These are phyloP conservation scores for Nicotiana sylvestris DNA, from an alignment of 257 asterid genomes.

Conservation along the genomic window DNA sequence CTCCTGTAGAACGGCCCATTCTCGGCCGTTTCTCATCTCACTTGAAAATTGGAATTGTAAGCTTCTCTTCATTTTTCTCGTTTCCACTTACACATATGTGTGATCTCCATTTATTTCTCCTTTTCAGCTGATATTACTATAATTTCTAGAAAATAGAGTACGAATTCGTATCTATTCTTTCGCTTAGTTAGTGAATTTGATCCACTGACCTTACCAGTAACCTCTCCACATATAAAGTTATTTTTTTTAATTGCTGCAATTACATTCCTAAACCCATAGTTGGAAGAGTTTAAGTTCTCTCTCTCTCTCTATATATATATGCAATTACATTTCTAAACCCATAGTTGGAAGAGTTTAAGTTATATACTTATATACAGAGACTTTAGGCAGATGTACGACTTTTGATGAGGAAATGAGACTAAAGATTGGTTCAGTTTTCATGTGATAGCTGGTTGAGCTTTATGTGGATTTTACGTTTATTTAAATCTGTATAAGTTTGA, in stretches of 20 bases:
- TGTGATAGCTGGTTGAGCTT: neutral
- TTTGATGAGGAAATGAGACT: neutral
- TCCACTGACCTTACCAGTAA: neutral
- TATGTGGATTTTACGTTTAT: neutral
- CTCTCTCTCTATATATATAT: too few relatives aligned
- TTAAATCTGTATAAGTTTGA: constrained; percentile 1
- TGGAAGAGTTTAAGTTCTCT: neutral
- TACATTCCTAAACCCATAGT: neutral
- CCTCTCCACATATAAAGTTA: neutral
- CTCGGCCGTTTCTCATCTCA: constrained; percentile 97
- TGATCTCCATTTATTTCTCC: neutral
- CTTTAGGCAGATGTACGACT: neutral
- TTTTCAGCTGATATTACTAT: neutral
- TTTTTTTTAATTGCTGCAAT: neutral
- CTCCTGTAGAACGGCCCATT: constrained; percentile 74
- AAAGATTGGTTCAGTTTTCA: neutral
- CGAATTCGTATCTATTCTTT: neutral
- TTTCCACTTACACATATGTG: neutral
- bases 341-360: neutral
- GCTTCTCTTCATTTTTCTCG: constrained; percentile 8
- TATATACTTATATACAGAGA: too few relatives aligned
- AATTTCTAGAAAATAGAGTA: neutral
- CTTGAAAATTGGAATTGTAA: constrained; percentile 92
- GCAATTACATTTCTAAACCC: neutral
- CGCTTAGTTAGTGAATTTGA: neutral